phyloP scores from a whole-genome alignment of 805 yeast species.

The Schwanniomyces vanrijiae region DNA sequence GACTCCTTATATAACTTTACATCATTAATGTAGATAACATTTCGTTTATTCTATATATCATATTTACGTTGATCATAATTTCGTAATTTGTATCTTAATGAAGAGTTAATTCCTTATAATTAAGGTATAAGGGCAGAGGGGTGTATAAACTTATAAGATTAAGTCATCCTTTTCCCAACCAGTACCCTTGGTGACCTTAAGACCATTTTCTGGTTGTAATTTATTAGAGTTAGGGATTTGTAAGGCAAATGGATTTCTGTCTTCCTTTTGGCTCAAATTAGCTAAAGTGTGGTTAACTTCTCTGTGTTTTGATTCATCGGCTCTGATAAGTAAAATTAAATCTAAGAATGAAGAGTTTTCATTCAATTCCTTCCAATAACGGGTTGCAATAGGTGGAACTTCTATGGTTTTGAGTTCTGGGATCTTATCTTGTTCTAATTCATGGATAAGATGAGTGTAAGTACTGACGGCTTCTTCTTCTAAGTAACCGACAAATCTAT shows the following conservation, averaged over 20 bases:
- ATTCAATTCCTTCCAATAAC: slow-evolving; percentile 59
- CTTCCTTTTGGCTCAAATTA: slow-evolving; percentile 50
- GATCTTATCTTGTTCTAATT: slow-evolving; percentile 51
- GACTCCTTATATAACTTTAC: no score
- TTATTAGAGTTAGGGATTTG: slow-evolving; percentile 33
- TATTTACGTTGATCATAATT: neutral
- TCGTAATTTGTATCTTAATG: neutral
- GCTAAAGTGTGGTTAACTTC: slow-evolving; percentile 80
- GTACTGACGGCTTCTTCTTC: slow-evolving; percentile 78
- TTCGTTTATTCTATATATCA: neutral
- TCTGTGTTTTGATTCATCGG: slow-evolving; percentile 78
- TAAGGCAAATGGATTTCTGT: slow-evolving; percentile 68
- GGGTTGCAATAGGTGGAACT: slow-evolving; percentile 60
- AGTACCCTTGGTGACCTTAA: slow-evolving; percentile 26
- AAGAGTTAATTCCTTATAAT: neutral
- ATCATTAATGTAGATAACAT: neutral
- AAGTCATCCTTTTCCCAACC: slow-evolving; percentile 46
- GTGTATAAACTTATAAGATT: slow-evolving; percentile 7
- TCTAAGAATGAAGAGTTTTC: slow-evolving; percentile 56
- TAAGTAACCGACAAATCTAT: slow-evolving; percentile 73
- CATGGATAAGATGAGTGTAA: slow-evolving; percentile 56
- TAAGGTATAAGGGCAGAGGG: neutral
- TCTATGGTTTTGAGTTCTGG: slow-evolving; percentile 45
- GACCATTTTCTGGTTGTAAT: slow-evolving; percentile 40
- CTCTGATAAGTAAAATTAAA: slow-evolving; percentile 60